Evolutionary conservation across 345 rosid genomes (phyloP), one percentile per base, ranked within the genome.

Genomic region (Cochlearia excelsa): DNA sequence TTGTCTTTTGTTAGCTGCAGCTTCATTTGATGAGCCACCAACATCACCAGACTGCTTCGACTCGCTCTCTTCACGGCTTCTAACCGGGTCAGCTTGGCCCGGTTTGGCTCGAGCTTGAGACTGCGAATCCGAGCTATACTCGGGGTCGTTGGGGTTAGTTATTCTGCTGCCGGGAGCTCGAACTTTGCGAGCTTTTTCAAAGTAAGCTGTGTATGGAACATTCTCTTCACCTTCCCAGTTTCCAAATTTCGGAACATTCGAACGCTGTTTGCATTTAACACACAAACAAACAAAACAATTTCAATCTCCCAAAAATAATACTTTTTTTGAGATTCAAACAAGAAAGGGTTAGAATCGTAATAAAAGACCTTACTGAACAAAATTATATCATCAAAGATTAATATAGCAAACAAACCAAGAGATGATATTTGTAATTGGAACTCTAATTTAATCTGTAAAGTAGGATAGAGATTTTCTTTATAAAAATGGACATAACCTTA

Each of bases 191-290:
- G 96, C 98, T 74, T 86, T 84, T 9, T 88, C 96, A 57, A 91
- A 88, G 59, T 78, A 91, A 57, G 82, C 82, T 2, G 98, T 91
- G 76, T 91, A 91, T 34, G 96, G 98, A 73, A 86, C 85, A 68
- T 77, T 75, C 56, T 84, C 92, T 26, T 77, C 87, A 53, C 74
- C 75, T 34, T 88, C 96, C 96, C 95, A 91, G 70, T 91, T 82
- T 54, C 98, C 98, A 77, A 91, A 91, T 52, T 76, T 76, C 0
- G 98, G 96, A 44, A 88, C 98, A 46, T 72, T 79, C 0, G 95
- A 74, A 54, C 80, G 83, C 66, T 88, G 83, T 90, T 41, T 88
- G 84, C 57, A 16, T 42, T 55, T 63, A 59, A 1, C 53, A 59
- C 39, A 31, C 2, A 8, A 8, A 54, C 5, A 63, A 46, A 10